Conservation (phyloP, 2,329 filamentous ascomycete genomes). For the Cordyceps javanica region DNA sequence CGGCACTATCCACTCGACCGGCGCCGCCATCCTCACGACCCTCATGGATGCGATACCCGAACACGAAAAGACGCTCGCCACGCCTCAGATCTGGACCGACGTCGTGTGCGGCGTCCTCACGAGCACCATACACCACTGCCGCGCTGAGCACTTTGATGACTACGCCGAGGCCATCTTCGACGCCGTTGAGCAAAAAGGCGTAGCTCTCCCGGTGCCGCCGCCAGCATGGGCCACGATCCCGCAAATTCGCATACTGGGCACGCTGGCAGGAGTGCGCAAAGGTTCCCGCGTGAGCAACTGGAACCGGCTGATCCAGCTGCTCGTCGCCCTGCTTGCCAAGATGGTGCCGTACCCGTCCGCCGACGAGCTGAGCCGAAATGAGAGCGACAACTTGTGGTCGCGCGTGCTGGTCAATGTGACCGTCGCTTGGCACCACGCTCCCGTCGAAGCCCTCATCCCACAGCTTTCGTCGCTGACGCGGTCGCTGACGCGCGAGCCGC, state of each 20-base stretch:
- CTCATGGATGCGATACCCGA: conserved; percentile 47
- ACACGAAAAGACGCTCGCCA: conserved; percentile 41
- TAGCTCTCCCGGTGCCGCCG: conserved; percentile 6
- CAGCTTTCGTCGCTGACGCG: conserved; percentile 61
- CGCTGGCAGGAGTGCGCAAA: conserved; percentile 71
- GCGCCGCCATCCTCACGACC: conserved; percentile 44
- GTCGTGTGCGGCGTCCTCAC: conserved; percentile 72
- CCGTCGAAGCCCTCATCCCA: conserved; percentile 72
- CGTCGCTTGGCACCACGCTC: conserved; percentile 67
- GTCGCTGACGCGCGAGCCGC: conserved; percentile 55
- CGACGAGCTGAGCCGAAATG: conserved; percentile 28
- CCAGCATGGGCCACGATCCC: conserved; percentile 39
- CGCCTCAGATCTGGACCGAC: conserved; percentile 50
- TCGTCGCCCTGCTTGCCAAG: conserved; percentile 46
- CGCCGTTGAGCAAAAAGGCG: conserved; percentile 31
- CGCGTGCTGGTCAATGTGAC: conserved; percentile 52
- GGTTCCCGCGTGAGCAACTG: conserved; percentile 70
- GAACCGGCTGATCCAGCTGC: conserved; percentile 53
- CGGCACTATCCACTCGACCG: conserved; percentile 53
- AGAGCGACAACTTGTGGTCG: conserved; percentile 47
- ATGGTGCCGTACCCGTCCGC: conserved; percentile 39
- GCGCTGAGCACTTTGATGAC: conserved; percentile 63
- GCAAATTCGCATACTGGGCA: conserved; percentile 56
- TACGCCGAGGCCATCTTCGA: conserved; percentile 58
- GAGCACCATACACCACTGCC: conserved; percentile 77